Evolutionary conservation across 371 early-diverging fungal species (phyloP).

Genomic region (Syncephalastrum contaminatum): DNA sequence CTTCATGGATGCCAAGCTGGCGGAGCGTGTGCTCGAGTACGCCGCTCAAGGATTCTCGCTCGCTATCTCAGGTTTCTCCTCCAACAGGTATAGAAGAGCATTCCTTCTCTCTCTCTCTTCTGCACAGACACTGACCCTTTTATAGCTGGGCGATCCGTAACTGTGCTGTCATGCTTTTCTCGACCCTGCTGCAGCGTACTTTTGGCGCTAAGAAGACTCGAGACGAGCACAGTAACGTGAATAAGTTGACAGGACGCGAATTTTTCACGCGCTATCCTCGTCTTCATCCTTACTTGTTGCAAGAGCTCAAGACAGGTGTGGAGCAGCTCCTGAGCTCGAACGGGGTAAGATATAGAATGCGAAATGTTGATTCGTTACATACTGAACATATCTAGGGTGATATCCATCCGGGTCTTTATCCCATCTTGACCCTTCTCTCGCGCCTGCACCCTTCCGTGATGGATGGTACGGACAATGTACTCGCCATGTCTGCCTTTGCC

Average conservation of each 20-base stretch:
- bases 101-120: not conserved
- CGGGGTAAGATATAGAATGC: constrained; percentile 12
- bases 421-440: constrained; percentile 73
- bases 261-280: constrained; percentile 87
- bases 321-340: constrained; percentile 49
- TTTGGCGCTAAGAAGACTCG: constrained; percentile 80
- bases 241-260: constrained; percentile 85
- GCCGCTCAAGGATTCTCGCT: constrained; percentile 75
- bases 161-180: constrained; percentile 91
- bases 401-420: constrained; percentile 73
- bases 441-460: constrained; percentile 75
- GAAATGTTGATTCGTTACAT: not conserved
- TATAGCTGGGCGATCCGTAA: constrained; percentile 90
- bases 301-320: constrained; percentile 68
- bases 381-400: not conserved
- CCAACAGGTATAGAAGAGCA: constrained; percentile 44
- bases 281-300: constrained; percentile 74
- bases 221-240: constrained; percentile 71
- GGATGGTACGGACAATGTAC: constrained; percentile 44
- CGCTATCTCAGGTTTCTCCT: constrained; percentile 79
- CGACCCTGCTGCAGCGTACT: constrained; percentile 77
- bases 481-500: constrained; percentile 63
- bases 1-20: constrained; percentile 79
- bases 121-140: not conserved
- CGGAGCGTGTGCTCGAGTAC: constrained; percentile 69